Conservation (phyloP, 768 basidiomycete species). For the Scleroderma bovista region DNA sequence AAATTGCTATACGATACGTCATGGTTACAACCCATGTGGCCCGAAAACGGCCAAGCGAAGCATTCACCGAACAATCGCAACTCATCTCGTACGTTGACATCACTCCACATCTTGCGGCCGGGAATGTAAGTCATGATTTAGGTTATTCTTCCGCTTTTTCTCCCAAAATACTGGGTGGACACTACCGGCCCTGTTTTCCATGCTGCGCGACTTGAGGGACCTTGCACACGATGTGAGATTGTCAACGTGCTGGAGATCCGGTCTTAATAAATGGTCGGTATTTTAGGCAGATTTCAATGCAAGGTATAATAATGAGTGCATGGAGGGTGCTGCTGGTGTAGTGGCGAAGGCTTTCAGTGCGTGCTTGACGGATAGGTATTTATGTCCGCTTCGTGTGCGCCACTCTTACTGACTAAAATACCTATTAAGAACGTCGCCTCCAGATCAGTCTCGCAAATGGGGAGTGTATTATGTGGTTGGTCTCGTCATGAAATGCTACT, state of each 20-base stretch:
- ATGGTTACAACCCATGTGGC: conserved; percentile 67
- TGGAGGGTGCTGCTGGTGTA: conserved; percentile 83
- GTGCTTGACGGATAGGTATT: conserved; percentile 80
- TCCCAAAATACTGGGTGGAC: conserved; percentile 84
- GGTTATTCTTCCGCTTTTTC: conserved; percentile 75
- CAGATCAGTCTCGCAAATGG: conserved; percentile 79
- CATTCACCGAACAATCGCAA: conserved; percentile 75
- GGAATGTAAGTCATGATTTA: conserved; percentile 21
- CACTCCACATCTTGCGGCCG: not conserved
- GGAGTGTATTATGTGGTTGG: conserved; percentile 90
- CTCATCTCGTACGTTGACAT: conserved; percentile 61
- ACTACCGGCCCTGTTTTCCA: conserved; percentile 74
- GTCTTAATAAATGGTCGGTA: not conserved
- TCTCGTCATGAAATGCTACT: conserved; percentile 89
- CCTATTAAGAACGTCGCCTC: conserved; percentile 51
- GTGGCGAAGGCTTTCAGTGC: conserved; percentile 87
- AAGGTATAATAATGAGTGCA: conserved; percentile 54
- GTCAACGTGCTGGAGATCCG: not conserved
- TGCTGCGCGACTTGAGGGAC: conserved; percentile 76
- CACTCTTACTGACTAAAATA: not conserved
- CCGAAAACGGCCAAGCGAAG: conserved; percentile 60
- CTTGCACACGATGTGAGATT: conserved; percentile 73
- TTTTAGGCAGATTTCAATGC: conserved; percentile 60
- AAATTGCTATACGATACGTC: conserved; percentile 79
- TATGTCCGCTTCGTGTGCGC: not conserved